Conservation (phyloP, 768 basidiomycete genomes). For the Termitomyces sp. region DNA sequence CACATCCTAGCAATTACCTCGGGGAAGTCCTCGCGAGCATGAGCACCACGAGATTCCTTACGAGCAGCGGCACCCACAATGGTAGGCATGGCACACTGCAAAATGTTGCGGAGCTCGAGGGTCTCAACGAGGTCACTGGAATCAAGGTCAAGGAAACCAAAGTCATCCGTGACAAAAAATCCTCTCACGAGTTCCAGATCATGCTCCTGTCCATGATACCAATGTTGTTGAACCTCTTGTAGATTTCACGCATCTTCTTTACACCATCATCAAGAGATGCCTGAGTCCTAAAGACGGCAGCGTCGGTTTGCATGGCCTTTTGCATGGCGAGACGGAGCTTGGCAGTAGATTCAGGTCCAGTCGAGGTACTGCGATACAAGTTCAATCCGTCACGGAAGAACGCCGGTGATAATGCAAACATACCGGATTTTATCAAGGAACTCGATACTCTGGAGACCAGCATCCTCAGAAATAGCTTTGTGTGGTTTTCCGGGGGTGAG, state of each 20-base stretch:
- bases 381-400: neutral
- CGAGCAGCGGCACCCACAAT: conserved; percentile 90
- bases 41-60: conserved; percentile 97
- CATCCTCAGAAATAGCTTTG: conserved; percentile 79
- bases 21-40: conserved; percentile 97
- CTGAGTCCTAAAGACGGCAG: conserved; percentile 96
- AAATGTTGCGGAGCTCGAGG: conserved; percentile 91
- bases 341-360: conserved; percentile 81
- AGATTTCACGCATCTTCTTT: conserved; percentile 75
- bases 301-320: conserved; percentile 98
- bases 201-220: conserved; percentile 97
- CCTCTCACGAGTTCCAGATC: conserved; percentile 97
- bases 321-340: conserved; percentile 95
- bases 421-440: conserved; percentile 84
- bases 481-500: conserved; percentile 88
- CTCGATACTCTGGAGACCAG: conserved; percentile 79
- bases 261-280: conserved; percentile 90
- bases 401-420: neutral
- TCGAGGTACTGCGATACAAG: conserved; percentile 47
- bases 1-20: conserved; percentile 54
- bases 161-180: neutral
- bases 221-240: conserved; percentile 84
- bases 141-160: neutral
- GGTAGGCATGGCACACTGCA: conserved; percentile 95
- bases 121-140: conserved; percentile 94